phyloP scores from a whole-genome alignment of 2,329 filamentous ascomycete species.

The Passalora sequoiae region DNA sequence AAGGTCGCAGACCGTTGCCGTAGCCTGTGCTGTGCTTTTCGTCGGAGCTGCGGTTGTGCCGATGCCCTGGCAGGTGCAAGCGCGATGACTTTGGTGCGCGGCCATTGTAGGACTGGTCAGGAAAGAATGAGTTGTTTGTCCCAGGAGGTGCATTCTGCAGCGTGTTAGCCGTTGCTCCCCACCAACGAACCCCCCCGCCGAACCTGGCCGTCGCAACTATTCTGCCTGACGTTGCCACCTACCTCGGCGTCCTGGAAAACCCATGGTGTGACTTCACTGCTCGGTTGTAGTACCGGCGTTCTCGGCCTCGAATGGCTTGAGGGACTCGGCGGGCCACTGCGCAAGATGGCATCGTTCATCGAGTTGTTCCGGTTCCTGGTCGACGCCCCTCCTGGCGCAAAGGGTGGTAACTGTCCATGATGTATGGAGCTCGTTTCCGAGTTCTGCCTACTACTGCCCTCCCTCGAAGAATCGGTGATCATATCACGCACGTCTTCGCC shows the following conservation, averaged over 20 bases:
- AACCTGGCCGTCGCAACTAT: neutral
- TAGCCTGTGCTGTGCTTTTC: constrained; percentile 42
- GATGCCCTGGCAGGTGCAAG: constrained; percentile 61
- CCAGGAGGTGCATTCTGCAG: constrained; percentile 22
- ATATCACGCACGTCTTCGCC: constrained; percentile 74
- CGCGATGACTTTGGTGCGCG: constrained; percentile 43
- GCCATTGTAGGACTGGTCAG: constrained; percentile 29
- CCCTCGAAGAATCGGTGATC: constrained; percentile 33
- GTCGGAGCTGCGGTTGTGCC: constrained; percentile 64
- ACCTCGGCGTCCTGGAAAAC: constrained; percentile 62
- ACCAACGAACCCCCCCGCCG: neutral
- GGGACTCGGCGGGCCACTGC: constrained; percentile 60
- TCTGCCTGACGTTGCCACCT: constrained; percentile 12
- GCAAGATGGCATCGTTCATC: constrained; percentile 59
- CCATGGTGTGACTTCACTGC: constrained; percentile 93
- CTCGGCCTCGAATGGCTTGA: constrained; percentile 66
- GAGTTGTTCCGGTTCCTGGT: constrained; percentile 77
- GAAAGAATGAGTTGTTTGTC: constrained; percentile 27
- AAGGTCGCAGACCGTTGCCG: constrained; percentile 61
- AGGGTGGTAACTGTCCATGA: constrained; percentile 48
- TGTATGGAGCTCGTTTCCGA: constrained; percentile 52
- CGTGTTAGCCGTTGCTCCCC: constrained; percentile 13
- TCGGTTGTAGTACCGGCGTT: constrained; percentile 55
- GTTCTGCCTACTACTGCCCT: constrained; percentile 50
- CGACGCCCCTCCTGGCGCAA: constrained; percentile 37